These are phyloP conservation scores for Lecanoromycetidae sp. DNA, from an alignment of 2,329 filamentous ascomycete species.

Conservation along the genomic window DNA sequence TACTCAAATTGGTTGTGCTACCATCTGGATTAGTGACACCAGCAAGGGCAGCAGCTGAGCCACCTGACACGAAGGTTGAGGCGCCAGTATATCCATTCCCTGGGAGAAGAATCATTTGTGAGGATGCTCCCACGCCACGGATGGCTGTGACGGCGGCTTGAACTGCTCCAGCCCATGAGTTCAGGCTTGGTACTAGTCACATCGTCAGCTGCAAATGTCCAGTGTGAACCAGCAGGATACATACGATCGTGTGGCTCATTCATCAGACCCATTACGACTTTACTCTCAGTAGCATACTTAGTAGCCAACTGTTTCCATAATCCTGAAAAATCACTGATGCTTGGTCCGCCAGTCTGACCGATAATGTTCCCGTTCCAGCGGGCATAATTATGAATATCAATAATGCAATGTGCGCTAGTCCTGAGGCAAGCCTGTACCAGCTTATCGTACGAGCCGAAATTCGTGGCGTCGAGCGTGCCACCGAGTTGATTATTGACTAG, in stretches of 20 bases:
- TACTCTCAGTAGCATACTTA: conserved; percentile 43
- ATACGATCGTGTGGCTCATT: conserved; percentile 51
- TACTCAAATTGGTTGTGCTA: conserved; percentile 38
- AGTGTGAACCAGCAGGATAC: not conserved
- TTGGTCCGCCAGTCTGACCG: conserved; percentile 47
- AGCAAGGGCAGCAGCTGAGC: conserved; percentile 40
- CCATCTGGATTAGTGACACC: conserved; percentile 49
- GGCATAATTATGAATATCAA: conserved; percentile 42
- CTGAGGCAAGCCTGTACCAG: conserved; percentile 45
- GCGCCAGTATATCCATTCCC: conserved; percentile 49
- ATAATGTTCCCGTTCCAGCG: conserved; percentile 52
- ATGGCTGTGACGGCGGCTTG: conserved; percentile 55
- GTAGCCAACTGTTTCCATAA: conserved; percentile 48
- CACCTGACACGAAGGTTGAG: conserved; percentile 36
- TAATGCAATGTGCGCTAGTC: conserved; percentile 46
- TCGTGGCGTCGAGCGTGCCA: conserved; percentile 36
- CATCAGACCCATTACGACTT: conserved; percentile 54
- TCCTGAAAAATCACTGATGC: conserved; percentile 37
- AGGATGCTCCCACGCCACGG: conserved; percentile 48
- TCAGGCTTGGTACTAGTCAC: conserved; percentile 35
- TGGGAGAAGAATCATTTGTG: conserved; percentile 52
- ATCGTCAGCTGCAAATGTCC: not conserved
- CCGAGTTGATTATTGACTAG: conserved; percentile 43
- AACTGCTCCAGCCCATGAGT: conserved; percentile 46
- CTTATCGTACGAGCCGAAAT: conserved; percentile 42